A percentile compares a stretch with the other conserved stretches of the same genome.
These are phyloP conservation scores for Ascoidea asiatica DNA, from an alignment of 805 yeast genomes.

Conservation along the genomic window DNA sequence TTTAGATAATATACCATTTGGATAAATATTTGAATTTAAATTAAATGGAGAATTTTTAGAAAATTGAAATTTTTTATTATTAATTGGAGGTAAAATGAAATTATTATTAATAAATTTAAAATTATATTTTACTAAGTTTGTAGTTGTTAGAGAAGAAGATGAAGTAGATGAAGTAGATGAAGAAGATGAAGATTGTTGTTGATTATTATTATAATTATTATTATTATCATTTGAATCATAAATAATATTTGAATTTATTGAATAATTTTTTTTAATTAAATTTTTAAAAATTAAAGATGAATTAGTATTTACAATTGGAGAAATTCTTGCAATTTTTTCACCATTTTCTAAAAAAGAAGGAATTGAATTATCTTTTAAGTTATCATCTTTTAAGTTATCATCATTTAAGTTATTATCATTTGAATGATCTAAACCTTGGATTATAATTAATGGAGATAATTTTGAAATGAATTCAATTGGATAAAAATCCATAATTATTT, in stretches of 20 bases:
- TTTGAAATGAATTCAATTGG: slow-evolving; percentile 21
- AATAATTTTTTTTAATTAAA: no score
- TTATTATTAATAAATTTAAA: no score
- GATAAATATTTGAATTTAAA: slow-evolving; percentile 23
- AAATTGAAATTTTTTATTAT: slow-evolving; percentile 18
- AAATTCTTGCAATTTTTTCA: neutral
- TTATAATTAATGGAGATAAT: slow-evolving; percentile 24
- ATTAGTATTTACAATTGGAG: neutral
- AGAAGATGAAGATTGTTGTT: neutral
- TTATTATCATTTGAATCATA: no score
- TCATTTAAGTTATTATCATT: neutral
- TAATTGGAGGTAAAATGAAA: neutral
- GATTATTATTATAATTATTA: no score
- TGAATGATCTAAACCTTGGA: slow-evolving; percentile 26
- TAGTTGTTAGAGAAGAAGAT: neutral
- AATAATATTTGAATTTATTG: no score
- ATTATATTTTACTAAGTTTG: no score
- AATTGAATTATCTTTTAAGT: neutral
- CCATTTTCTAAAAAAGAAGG: neutral
- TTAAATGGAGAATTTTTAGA: slow-evolving; percentile 31
- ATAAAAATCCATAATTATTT: slow-evolving; percentile 31
- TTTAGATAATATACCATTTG: slow-evolving; percentile 26
- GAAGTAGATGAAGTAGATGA: neutral
- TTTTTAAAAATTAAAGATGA: neutral
- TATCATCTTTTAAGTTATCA: neutral